Evolutionary conservation across 495 filamentous ascomycete species (phyloP).

Genomic region (Penicillium cinerascens): DNA sequence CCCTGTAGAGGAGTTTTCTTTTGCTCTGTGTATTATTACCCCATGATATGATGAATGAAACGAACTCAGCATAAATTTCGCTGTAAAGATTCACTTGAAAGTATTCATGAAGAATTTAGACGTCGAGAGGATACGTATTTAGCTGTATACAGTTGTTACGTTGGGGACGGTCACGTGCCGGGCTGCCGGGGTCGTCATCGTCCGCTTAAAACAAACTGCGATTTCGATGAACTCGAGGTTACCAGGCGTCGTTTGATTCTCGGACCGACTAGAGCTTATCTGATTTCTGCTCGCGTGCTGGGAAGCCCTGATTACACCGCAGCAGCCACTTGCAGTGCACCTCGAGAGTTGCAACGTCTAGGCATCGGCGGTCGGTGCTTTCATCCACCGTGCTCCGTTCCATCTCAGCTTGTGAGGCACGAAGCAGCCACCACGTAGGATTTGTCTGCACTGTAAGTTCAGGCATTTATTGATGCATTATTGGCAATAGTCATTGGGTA

Average conservation of each 20-base stretch:
- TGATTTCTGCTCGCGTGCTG: neutral
- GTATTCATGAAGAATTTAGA: too few relatives aligned
- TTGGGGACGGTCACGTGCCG: neutral
- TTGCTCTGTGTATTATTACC: neutral
- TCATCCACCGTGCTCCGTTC: constrained; percentile 19
- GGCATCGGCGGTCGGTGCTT: constrained; percentile 25
- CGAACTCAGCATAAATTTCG: neutral
- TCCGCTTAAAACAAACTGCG: neutral
- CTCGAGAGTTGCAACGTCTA: neutral
- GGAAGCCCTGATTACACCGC: neutral
- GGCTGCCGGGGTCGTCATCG: neutral
- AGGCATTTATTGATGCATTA: neutral
- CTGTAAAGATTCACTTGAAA: too few relatives aligned
- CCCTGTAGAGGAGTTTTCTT: neutral
- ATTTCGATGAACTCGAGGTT: neutral
- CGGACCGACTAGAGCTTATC: neutral
- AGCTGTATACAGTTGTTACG: too few relatives aligned
- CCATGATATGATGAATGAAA: neutral
- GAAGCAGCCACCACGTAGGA: neutral
- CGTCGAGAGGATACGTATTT: too few relatives aligned
- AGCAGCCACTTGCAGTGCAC: neutral
- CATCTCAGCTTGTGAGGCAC: neutral
- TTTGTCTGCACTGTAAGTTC: neutral
- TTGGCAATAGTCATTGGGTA: neutral
- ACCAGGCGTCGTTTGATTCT: neutral